Percentiles rank a stretch among this genome's conserved stretches.
phyloP scores from a whole-genome alignment of 208 protist genomes.

The Leishmania aethiopica region DNA sequence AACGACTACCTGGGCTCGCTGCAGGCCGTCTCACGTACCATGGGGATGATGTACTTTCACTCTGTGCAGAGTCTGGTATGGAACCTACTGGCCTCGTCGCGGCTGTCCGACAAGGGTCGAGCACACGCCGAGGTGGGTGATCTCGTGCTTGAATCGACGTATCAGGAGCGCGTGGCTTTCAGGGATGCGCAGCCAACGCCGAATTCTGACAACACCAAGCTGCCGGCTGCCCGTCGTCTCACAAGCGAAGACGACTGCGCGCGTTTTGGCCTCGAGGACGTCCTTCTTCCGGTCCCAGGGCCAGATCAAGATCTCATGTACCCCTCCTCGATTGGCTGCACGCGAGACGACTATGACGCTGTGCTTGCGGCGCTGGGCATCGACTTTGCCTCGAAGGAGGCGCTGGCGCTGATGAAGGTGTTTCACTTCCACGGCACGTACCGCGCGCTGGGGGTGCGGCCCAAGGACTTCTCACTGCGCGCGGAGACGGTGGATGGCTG shows the following conservation, averaged over 20 bases:
- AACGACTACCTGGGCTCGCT: slow-evolving; percentile 82
- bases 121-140: slow-evolving; percentile 71
- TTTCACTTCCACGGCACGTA: slow-evolving; percentile 93
- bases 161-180: slow-evolving; percentile 16
- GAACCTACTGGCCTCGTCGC: slow-evolving; percentile 91
- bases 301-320: slow-evolving; percentile 73
- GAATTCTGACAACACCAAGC: slow-evolving; percentile 8
- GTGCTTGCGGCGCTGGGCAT: slow-evolving; percentile 40
- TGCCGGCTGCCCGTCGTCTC: slow-evolving; percentile 65
- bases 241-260: slow-evolving; percentile 59
- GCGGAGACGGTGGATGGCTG: slow-evolving; percentile 32
- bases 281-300: slow-evolving; percentile 93
- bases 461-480: slow-evolving; percentile 42
- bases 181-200: neutral
- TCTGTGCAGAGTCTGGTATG: slow-evolving; percentile 94
- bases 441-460: slow-evolving; percentile 61
- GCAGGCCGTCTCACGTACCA: slow-evolving; percentile 76
- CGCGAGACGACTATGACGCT: slow-evolving; percentile 54
- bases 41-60: slow-evolving; percentile 94
- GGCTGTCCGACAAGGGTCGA: slow-evolving; percentile 54
- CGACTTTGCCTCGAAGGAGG: slow-evolving; percentile 19
- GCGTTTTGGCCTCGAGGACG: slow-evolving; percentile 77
- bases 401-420: slow-evolving; percentile 57
- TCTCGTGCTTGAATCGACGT: slow-evolving; percentile 70
- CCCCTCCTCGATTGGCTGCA: slow-evolving; percentile 55